phyloP scores from a whole-genome alignment of 768 basidiomycete species.

The Boletus bicolor region DNA sequence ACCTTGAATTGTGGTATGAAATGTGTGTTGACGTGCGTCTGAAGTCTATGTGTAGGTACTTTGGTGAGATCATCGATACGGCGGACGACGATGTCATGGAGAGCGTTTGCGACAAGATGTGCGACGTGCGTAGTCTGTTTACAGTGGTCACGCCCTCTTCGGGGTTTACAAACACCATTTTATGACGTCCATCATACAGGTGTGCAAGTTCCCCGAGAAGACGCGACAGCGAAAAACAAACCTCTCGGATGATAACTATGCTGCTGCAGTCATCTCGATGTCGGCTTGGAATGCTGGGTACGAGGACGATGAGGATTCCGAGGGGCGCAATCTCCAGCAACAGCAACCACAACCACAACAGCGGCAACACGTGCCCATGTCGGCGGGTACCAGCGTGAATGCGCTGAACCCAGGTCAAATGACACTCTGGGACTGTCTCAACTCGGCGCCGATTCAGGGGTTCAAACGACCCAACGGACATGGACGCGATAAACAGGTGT shows the following conservation, averaged over 20 bases:
- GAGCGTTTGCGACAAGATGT: constrained; percentile 70
- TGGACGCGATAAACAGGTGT: constrained; percentile 4
- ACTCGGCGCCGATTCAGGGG: constrained; percentile 11
- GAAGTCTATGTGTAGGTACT: constrained; percentile 76
- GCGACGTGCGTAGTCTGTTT: constrained; percentile 55
- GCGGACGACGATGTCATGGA: constrained; percentile 42
- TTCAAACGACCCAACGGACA: constrained; percentile 25
- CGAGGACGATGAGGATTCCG: constrained; percentile 27
- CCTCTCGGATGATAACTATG: constrained; percentile 43
- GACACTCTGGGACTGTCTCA: constrained; percentile 24
- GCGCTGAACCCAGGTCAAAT: constrained; percentile 10
- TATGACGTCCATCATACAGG: constrained; percentile 36
- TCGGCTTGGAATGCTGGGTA: constrained; percentile 23
- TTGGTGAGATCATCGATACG: constrained; percentile 65
- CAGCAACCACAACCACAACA: not conserved
- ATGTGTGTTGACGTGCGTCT: not conserved
- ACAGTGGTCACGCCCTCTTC: not conserved
- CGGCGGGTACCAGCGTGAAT: not conserved
- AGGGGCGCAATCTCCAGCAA: constrained; percentile 1
- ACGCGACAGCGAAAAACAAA: constrained; percentile 45
- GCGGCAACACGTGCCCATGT: not conserved
- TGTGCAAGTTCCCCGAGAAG: constrained; percentile 78
- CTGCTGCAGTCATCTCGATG: constrained; percentile 23
- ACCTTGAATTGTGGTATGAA: not conserved
- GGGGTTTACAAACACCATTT: not conserved